Evolutionary conservation across 2,329 filamentous ascomycete genomes (phyloP).

Genomic region (Ophioceras dolichostomum): DNA sequence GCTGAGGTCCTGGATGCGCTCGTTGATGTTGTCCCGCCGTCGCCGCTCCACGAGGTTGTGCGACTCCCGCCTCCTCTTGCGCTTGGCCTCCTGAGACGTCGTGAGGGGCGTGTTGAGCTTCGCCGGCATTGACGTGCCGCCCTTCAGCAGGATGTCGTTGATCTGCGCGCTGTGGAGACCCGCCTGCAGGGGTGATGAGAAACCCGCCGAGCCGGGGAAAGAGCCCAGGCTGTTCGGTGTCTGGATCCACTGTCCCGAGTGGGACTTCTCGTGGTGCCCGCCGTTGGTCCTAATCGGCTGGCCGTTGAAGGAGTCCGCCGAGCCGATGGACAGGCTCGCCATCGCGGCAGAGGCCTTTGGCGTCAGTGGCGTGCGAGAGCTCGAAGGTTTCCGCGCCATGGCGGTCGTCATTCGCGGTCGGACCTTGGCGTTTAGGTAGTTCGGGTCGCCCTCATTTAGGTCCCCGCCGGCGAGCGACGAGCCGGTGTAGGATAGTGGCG

Average conservation of each 20-base stretch:
- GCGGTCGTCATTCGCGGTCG: conserved; percentile 47
- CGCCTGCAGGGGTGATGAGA: conserved; percentile 66
- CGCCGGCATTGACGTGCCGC: conserved; percentile 76
- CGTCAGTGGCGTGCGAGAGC: conserved; percentile 68
- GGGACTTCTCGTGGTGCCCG: conserved; percentile 63
- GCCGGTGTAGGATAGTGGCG: conserved; percentile 35
- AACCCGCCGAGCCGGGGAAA: conserved; percentile 78
- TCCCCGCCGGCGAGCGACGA: conserved; percentile 38
- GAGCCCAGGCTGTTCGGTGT: conserved; percentile 76
- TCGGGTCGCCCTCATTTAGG: conserved; percentile 37
- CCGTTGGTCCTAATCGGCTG: conserved; percentile 66
- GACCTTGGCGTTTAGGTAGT: conserved; percentile 42
- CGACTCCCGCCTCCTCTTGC: conserved; percentile 79
- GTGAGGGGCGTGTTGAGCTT: conserved; percentile 51
- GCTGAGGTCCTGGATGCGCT: conserved; percentile 92
- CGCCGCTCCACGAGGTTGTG: conserved; percentile 95
- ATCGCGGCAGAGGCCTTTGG: conserved; percentile 67
- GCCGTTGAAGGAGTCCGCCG: conserved; percentile 58
- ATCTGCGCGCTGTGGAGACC: conserved; percentile 64
- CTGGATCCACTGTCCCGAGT: conserved; percentile 83
- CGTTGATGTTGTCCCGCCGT: conserved; percentile 95
- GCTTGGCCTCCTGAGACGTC: conserved; percentile 86
- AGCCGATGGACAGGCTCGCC: conserved; percentile 55
- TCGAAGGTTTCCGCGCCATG: conserved; percentile 63
- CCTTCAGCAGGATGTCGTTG: conserved; percentile 78